Percentiles rank a stretch among this genome's conserved stretches.
Conservation (phyloP, 208 protist genomes). For the Vickermania spadyakhi region DNA sequence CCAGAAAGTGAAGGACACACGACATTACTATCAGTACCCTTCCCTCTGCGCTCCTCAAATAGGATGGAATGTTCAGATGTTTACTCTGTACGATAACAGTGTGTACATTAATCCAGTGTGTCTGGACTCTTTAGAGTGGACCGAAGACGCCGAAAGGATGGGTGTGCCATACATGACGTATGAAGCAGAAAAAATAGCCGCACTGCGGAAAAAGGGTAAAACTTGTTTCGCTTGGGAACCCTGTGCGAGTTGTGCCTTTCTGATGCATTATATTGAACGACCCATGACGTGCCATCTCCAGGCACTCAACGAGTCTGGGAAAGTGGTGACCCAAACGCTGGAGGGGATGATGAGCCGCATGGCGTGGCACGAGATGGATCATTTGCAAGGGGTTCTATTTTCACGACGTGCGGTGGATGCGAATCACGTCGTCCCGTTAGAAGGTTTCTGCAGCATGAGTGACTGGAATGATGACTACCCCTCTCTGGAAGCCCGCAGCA, state of each 20-base stretch:
- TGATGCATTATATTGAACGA: conserved; percentile 88
- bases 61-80: conserved; percentile 87
- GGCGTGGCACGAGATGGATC: conserved; percentile 81
- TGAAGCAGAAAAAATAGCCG: conserved; percentile 41
- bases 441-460: conserved; percentile 79
- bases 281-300: conserved; percentile 49
- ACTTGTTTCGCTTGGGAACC: conserved; percentile 86
- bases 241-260: conserved; percentile 80
- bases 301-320: conserved; percentile 32
- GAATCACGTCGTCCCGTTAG: conserved; percentile 80
- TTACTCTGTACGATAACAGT: conserved; percentile 70
- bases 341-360: conserved; percentile 71
- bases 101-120: conserved; percentile 86
- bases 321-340: conserved; percentile 27
- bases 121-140: conserved; percentile 39
- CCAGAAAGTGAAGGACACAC: conserved; percentile 35
- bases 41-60: conserved; percentile 79
- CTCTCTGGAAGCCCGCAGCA: conserved; percentile 83
- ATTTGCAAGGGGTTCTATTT: conserved; percentile 78
- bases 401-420: conserved; percentile 76
- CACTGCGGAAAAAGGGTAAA: conserved; percentile 28
- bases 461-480: conserved; percentile 88
- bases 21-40: conserved; percentile 84
- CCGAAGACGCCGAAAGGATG: conserved; percentile 14
- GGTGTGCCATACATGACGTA: conserved; percentile 21